Evolutionary conservation across 2,329 filamentous ascomycete genomes (phyloP), one percentile per base, ranked within the genome.

Genomic region (Diplodia seriata): DNA sequence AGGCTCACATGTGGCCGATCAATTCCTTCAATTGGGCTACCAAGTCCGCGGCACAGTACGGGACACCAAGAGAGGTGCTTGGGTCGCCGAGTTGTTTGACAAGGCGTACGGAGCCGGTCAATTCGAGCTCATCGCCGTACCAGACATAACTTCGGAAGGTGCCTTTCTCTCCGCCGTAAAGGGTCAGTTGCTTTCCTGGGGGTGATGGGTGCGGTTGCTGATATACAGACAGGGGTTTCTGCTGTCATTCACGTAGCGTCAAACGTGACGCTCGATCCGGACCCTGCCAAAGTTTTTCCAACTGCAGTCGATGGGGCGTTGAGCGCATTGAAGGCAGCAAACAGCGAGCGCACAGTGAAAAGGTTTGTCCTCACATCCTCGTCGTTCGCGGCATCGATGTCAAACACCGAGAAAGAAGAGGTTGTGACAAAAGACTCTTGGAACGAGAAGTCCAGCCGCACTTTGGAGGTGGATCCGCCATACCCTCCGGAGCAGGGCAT

Each of bases 171-270:
- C 73, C 8, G 69, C 70, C 0, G 71, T 77, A 1, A 66, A 76
- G 71, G 74, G 75, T 38, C 57, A 40, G 31, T 53, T 26, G 36
- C 40, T 43, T 43, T 23, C 4, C 29, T 36, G 11, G 40, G 9
- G 18, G 6, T 9, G n/a, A n/a, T 65, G 2, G 11, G 4, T 0
- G 11, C 12, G 7, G 23, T 29, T 29, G 11, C 50, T 53, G 36
- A 38, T 8, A 15, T 38, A 8, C 12, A 4, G 54, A 20, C 29
- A 79, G 79, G 79, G 23, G 76, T 77, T 18, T 73, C 76, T 1
- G 81, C 80, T 4, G 76, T 85, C 63, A 75, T 81, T 20, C 84
- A 85, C 68, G 75, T 82, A 9, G 84, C 84, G 0, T 78, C 79
- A 14, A 76, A 81, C 26, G 69, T 81, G 1, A 76, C 74, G 1